These are phyloP conservation scores for Aureobasidium leucospermi DNA, from an alignment of 2,329 filamentous ascomycete species.

Conservation along the genomic window DNA sequence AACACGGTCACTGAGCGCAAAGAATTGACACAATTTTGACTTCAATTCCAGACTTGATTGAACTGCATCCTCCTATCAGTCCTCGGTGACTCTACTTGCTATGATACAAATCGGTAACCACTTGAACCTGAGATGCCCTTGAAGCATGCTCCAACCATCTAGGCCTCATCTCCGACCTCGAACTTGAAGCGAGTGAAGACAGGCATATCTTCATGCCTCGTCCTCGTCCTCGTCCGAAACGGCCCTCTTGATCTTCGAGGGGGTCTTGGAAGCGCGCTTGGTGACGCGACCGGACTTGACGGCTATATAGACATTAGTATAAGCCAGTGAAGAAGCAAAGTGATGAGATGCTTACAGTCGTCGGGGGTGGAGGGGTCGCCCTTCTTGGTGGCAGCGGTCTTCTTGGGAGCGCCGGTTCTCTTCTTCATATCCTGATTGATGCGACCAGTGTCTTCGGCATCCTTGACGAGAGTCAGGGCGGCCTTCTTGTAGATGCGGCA, in stretches of 20 bases:
- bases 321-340: neutral
- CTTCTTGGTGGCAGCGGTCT: neutral
- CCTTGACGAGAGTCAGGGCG: neutral
- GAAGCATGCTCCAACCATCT: no score
- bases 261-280: neutral
- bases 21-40: no score
- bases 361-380: neutral
- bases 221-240: neutral
- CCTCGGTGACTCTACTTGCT: no score
- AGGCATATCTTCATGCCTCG: neutral
- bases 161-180: no score
- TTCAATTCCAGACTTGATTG: no score
- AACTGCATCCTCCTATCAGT: no score
- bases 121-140: no score
- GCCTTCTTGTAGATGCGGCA: constrained; percentile 2
- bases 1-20: no score
- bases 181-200: no score
- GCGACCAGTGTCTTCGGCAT: constrained; percentile 3
- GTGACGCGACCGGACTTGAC: constrained; percentile 3
- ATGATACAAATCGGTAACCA: no score
- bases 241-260: neutral
- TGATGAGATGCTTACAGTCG: neutral
- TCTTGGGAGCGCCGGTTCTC: neutral
- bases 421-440: constrained; percentile 11
- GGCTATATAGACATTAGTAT: neutral